Base-by-base conservation (phyloP, 1,284 basidiomycete species). In the Meira miltonrushii region DNA sequence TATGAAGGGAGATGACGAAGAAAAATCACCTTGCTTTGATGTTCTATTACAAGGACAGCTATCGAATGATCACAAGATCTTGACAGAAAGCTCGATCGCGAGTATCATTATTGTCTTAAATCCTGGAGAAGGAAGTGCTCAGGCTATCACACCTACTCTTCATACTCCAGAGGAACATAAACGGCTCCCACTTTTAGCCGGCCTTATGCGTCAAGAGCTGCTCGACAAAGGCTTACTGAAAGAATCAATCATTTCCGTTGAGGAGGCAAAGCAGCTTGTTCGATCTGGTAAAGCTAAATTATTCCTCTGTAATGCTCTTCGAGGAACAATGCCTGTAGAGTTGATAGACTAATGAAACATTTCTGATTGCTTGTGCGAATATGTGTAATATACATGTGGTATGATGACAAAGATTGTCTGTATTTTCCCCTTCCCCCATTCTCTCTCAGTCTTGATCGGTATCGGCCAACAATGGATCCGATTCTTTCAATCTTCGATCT, bases 251-350 rank as follows among this genome's bases (percentile, higher is more conserved):
- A 13, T 53, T 12, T 19, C 28, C 11, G 37, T 53, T 5, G 50
- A 53, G 5, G 5, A 15, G 5, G 25, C 37, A n/a, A 41, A 39
- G 37, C 12, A 15, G 15, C n/a, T 23, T 11, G 39, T 53, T 15
- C 19, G 15, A 28, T 19, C 21, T n/a, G 39, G 39, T 12, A 4
- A 41, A 15, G 50, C 50, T 39, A 15, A 4, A 12, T 15, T 53
- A 25, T 53, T 19, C 11, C 50, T 53, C 23, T 53, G 50, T 25
- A 53, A 53, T 53, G 50, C 50, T 41, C 28, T 53, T n/a, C 37
- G 50, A 2, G 50, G 50, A 15, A n/a, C 37, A 17, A 39, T 38
- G 6, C 37, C 50, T 53, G 37, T 38, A 25, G 25, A n/a, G 5
- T 25, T 48, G n/a, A 25, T 48, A 13, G 46, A 48, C 41, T 43